Conservation (phyloP, 1,139 yeast species). For the Taphrina confusa region DNA sequence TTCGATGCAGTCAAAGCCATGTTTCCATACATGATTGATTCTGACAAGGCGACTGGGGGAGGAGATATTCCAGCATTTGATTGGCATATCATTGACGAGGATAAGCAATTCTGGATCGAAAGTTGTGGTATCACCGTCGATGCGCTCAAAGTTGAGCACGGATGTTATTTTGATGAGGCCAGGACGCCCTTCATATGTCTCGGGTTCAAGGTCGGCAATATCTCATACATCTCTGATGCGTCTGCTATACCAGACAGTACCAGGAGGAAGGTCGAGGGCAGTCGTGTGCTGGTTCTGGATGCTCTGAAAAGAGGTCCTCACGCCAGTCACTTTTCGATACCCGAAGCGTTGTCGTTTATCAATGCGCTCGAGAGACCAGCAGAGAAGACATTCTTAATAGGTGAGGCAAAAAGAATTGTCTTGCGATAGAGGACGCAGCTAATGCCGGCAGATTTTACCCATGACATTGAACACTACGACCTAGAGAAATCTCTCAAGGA, state of each 20-base stretch:
- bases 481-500: conserved; percentile 29
- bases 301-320: conserved; percentile 36
- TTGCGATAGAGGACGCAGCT: conserved; percentile 64
- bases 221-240: conserved; percentile 38
- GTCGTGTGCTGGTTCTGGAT: conserved; percentile 36
- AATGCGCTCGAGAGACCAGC: conserved; percentile 59
- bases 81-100: conserved; percentile 34
- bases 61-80: conserved; percentile 38
- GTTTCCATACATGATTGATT: conserved; percentile 37
- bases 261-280: conserved; percentile 30
- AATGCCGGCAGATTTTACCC: conserved; percentile 53
- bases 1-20: conserved; percentile 25
- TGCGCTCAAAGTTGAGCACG: conserved; percentile 38
- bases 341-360: conserved; percentile 35
- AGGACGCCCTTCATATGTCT: conserved; percentile 35
- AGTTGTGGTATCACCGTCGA: conserved; percentile 31
- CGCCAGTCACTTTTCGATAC: conserved; percentile 37
- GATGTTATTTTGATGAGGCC: conserved; percentile 32
- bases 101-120: conserved; percentile 31
- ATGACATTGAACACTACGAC: conserved; percentile 59
- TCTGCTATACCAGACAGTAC: conserved; percentile 34
- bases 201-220: conserved; percentile 36
- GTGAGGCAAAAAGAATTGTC: conserved; percentile 49
- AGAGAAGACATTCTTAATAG: conserved; percentile 62
- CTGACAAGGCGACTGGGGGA: conserved; percentile 37